phyloP scores from a whole-genome alignment of 495 filamentous ascomycete genomes.

The Penicillium malachiteum region DNA sequence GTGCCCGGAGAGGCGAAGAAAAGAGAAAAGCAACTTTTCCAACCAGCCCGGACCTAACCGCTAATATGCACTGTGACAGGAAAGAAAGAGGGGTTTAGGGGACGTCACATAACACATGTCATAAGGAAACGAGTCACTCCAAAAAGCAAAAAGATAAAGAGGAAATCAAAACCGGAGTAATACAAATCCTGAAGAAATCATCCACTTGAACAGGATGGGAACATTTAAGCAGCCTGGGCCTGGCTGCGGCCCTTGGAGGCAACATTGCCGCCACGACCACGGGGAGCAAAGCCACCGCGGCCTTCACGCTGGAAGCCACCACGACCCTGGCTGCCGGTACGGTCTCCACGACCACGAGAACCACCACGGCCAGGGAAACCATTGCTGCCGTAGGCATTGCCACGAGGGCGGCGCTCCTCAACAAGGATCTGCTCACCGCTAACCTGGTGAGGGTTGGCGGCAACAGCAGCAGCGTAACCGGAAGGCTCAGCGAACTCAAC shows the following conservation, averaged over 20 bases:
- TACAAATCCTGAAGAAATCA: slow-evolving; percentile 38
- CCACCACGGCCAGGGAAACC: slow-evolving; percentile 61
- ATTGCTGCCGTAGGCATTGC: slow-evolving; percentile 60
- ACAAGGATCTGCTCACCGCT: slow-evolving; percentile 77
- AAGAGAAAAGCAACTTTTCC: slow-evolving; percentile 45
- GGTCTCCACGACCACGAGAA: slow-evolving; percentile 66
- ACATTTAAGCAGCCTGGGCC: slow-evolving; percentile 46
- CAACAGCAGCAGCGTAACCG: slow-evolving; percentile 76
- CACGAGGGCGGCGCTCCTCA: slow-evolving; percentile 82
- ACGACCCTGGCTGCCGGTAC: slow-evolving; percentile 63
- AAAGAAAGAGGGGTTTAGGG: slow-evolving; percentile 18
- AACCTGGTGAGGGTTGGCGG: slow-evolving; percentile 82
- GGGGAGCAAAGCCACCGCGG: slow-evolving; percentile 53
- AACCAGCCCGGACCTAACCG: slow-evolving; percentile 40
- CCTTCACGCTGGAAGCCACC: slow-evolving; percentile 67
- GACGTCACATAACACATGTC: slow-evolving; percentile 50
- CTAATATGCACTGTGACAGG: slow-evolving; percentile 49
- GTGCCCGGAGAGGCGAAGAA: slow-evolving; percentile 33
- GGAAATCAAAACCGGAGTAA: slow-evolving; percentile 42
- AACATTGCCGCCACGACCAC: slow-evolving; percentile 55
- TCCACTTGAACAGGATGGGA: slow-evolving; percentile 12
- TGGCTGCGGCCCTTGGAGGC: slow-evolving; percentile 50
- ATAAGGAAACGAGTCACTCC: slow-evolving; percentile 30
- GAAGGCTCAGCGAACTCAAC: slow-evolving; percentile 82
- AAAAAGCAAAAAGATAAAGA: slow-evolving; percentile 2